Conservation (phyloP, 176 grass and related monocot species). For the Carex myosuroides region DNA sequence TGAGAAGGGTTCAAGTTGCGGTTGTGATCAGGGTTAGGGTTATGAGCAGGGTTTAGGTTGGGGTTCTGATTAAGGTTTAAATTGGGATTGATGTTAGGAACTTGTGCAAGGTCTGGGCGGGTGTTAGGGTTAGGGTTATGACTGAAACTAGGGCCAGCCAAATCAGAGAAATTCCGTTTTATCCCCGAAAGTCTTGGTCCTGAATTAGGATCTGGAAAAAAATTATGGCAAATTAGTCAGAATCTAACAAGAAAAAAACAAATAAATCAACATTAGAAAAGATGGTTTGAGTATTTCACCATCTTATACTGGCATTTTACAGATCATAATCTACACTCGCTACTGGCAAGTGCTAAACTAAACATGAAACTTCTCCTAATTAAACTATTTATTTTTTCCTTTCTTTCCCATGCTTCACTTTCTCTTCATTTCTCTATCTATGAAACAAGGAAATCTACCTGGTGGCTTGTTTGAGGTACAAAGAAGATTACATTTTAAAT, state of each 20-base stretch:
- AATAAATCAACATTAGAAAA: neutral
- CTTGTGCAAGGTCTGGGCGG: neutral
- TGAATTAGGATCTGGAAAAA: slow-evolving; percentile 4
- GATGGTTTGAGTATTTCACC: neutral
- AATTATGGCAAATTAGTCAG: neutral
- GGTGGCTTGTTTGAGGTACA: slow-evolving; percentile 9
- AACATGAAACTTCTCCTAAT: neutral
- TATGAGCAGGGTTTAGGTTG: neutral
- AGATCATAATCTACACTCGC: neutral
- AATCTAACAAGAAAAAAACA: neutral
- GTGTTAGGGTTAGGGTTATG: neutral
- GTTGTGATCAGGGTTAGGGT: neutral
- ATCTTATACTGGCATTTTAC: neutral
- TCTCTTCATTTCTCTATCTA: neutral
- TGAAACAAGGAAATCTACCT: neutral
- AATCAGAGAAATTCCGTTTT: neutral
- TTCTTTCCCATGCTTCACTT: neutral
- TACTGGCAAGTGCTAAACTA: neutral
- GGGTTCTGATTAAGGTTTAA: neutral
- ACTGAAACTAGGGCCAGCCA: neutral
- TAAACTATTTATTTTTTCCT: neutral
- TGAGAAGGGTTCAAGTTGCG: neutral
- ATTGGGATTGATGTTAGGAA: neutral
- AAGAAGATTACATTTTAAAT: slow-evolving; percentile 10
- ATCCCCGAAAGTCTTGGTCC: neutral